These are phyloP conservation scores for Neurospora crassa DNA, from an alignment of 2,329 filamentous ascomycete genomes.

Conservation along the genomic window DNA sequence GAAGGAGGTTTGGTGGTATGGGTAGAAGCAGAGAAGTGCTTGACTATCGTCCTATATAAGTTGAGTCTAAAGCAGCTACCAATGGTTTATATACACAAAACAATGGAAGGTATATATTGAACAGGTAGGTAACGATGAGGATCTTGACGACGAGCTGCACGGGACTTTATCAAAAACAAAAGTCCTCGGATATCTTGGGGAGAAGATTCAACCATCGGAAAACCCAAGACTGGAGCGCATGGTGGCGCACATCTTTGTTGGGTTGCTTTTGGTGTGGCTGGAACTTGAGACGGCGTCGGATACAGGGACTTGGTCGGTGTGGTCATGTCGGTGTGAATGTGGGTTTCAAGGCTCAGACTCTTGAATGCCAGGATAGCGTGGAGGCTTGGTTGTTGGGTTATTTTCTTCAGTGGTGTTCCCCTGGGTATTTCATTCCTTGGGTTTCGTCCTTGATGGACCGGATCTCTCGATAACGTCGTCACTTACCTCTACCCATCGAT, in stretches of 20 bases:
- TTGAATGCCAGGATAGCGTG: neutral
- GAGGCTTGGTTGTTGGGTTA: no score
- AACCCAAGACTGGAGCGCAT: neutral
- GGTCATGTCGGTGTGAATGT: neutral
- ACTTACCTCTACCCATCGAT: no score
- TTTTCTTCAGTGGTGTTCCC: neutral
- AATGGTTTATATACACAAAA: no score
- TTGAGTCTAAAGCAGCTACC: no score
- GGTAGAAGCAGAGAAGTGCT: no score
- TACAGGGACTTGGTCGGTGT: neutral
- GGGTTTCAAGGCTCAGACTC: neutral
- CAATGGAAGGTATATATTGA: no score
- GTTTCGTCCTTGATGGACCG: neutral
- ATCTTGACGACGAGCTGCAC: no score
- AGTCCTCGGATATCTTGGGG: no score
- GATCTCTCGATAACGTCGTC: neutral
- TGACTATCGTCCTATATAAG: no score
- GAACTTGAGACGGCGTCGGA: neutral
- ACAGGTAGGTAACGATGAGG: no score
- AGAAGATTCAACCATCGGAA: neutral
- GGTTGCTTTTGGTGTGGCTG: neutral
- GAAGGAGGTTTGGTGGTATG: neutral
- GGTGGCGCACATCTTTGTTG: neutral
- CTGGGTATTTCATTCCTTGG: neutral
- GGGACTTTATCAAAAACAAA: no score